phyloP scores from a whole-genome alignment of 495 filamentous ascomycete genomes.

The Penicillium bialowiezense region DNA sequence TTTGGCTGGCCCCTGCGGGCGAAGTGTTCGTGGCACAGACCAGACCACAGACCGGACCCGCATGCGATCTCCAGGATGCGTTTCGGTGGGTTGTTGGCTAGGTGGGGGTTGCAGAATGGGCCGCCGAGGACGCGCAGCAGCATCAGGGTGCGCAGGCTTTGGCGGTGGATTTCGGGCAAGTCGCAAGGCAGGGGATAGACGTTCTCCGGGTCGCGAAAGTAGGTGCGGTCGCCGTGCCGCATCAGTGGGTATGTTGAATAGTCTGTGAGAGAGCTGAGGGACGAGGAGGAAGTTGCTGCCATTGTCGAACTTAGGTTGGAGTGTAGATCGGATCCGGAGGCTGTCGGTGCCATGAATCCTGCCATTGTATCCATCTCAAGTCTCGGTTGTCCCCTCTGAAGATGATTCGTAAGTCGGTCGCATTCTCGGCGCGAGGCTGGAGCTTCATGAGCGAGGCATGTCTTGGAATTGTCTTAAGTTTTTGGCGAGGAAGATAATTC shows the following conservation, averaged over 20 bases:
- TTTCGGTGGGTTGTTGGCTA: conserved; percentile 62
- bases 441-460: conserved; percentile 25
- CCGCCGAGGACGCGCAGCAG: conserved; percentile 76
- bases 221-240: conserved; percentile 72
- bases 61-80: conserved; percentile 86
- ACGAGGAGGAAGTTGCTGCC: conserved; percentile 39
- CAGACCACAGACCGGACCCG: conserved; percentile 86
- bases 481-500: conserved; percentile 2
- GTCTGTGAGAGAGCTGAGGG: conserved; percentile 37
- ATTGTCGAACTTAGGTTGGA: conserved; percentile 38
- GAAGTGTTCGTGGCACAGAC: conserved; percentile 77
- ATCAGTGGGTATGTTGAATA: conserved; percentile 61
- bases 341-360: conserved; percentile 26
- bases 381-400: conserved; percentile 23
- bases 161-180: conserved; percentile 80
- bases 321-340: conserved; percentile 40
- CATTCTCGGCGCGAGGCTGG: conserved; percentile 31
- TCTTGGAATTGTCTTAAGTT: neutral
- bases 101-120: conserved; percentile 69
- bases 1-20: conserved; percentile 54
- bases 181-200: conserved; percentile 87
- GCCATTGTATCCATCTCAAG: conserved; percentile 37
- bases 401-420: conserved; percentile 24
- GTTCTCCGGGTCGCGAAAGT: conserved; percentile 70
- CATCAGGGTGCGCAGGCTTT: conserved; percentile 79